Percentiles rank a stretch among this genome's conserved stretches.
phyloP scores from a whole-genome alignment of 1,284 basidiomycete genomes.

The Papiliotrema fonsecae region DNA sequence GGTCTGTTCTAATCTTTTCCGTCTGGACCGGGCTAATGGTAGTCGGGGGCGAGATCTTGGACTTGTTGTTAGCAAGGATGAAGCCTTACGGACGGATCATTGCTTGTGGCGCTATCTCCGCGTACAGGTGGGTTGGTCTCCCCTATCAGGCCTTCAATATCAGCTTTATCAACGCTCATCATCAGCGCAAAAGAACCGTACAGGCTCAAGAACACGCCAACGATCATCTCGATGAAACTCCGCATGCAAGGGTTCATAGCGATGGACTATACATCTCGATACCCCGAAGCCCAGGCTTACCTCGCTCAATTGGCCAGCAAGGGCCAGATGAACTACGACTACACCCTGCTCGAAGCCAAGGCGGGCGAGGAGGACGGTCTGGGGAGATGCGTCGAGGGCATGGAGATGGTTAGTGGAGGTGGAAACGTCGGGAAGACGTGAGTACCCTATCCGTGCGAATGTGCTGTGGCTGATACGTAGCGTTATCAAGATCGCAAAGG shows the following conservation, averaged over 20 bases:
- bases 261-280: conserved; percentile 54
- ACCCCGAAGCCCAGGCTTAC: conserved; percentile 46
- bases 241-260: conserved; percentile 79
- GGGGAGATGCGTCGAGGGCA: conserved; percentile 62
- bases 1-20: conserved; percentile 41
- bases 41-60: conserved; percentile 68
- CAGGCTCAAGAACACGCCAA: conserved; percentile 47
- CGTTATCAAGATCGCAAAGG: not conserved
- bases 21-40: not conserved
- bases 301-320: conserved; percentile 54
- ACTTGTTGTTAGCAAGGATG: conserved; percentile 66
- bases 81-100: conserved; percentile 72
- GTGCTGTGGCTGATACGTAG: not conserved
- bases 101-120: conserved; percentile 67
- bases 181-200: conserved; percentile 23
- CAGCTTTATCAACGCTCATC: not conserved
- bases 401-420: conserved; percentile 70
- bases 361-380: conserved; percentile 54
- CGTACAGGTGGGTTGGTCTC: conserved; percentile 38
- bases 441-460: conserved; percentile 42
- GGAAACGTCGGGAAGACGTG: conserved; percentile 74
- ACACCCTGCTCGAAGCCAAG: conserved; percentile 55
- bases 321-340: conserved; percentile 75
- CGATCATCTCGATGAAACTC: conserved; percentile 69
- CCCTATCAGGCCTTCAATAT: not conserved